Evolutionary conservation across 2,329 filamentous ascomycete species (phyloP).

Genomic region (Aspergillus floridensis): DNA sequence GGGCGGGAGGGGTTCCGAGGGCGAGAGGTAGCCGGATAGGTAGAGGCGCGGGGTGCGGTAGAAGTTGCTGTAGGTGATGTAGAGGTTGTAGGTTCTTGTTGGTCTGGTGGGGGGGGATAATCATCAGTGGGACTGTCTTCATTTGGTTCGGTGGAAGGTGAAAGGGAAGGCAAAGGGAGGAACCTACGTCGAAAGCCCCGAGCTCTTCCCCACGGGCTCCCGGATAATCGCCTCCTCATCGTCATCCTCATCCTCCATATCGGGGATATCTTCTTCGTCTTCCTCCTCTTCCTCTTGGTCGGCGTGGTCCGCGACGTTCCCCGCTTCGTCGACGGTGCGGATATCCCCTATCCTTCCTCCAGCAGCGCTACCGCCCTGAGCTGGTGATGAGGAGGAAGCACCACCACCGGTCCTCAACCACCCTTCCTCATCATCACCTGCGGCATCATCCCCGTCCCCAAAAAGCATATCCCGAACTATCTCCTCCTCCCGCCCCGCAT

Average conservation of each 20-base stretch:
- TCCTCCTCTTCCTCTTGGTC: slow-evolving; percentile 53
- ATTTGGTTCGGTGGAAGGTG: neutral
- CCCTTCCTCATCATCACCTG: slow-evolving; percentile 83
- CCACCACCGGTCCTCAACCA: slow-evolving; percentile 83
- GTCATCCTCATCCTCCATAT: slow-evolving; percentile 97
- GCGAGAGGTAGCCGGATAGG: slow-evolving; percentile 80
- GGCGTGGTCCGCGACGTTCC: slow-evolving; percentile 70
- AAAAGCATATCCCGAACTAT: slow-evolving; percentile 75
- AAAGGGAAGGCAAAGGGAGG: neutral
- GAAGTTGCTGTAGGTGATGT: slow-evolving; percentile 96
- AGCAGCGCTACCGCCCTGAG: slow-evolving; percentile 57
- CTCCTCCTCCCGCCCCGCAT: slow-evolving; percentile 80
- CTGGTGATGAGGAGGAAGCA: slow-evolving; percentile 16
- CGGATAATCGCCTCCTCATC: slow-evolving; percentile 93
- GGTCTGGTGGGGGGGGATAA: slow-evolving; percentile 52
- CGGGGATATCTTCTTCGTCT: slow-evolving; percentile 76
- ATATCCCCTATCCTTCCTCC: slow-evolving; percentile 75
- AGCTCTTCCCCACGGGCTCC: slow-evolving; percentile 51
- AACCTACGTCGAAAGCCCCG: slow-evolving; percentile 55
- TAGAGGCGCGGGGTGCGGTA: slow-evolving; percentile 95
- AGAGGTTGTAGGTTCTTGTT: slow-evolving; percentile 91
- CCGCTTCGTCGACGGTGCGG: slow-evolving; percentile 82
- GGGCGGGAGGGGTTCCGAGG: slow-evolving; percentile 76
- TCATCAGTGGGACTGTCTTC: too few species aligned
- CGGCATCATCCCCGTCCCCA: slow-evolving; percentile 55